A percentile compares a stretch with the other conserved stretches of the same genome.
phyloP scores from a whole-genome alignment of 441 rosid species.

The Melastoma candidum region DNA sequence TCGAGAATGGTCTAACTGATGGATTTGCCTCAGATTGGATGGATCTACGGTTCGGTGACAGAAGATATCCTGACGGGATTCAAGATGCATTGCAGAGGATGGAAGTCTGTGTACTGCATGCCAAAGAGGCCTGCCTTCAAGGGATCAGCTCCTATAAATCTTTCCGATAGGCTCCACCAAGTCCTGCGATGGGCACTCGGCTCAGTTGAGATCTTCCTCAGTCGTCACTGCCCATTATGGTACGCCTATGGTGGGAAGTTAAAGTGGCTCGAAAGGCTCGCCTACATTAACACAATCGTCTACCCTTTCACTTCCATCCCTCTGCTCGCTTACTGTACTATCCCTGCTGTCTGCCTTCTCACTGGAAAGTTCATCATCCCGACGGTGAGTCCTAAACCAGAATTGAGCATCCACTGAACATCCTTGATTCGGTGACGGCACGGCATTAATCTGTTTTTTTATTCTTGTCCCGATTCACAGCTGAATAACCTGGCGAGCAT shows the following conservation, averaged over 20 bases:
- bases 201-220: conserved; percentile 17
- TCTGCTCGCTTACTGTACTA: conserved; percentile 46
- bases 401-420: no score
- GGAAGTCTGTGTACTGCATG: conserved; percentile 20
- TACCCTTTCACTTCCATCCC: conserved; percentile 94
- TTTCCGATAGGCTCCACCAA: conserved; percentile 19
- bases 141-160: conserved; percentile 20
- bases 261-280: conserved; percentile 75
- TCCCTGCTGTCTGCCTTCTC: conserved; percentile 18
- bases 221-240: conserved; percentile 13
- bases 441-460: neutral
- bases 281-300: conserved; percentile 76
- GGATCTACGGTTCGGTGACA: conserved; percentile 18
- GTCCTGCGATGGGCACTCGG: conserved; percentile 22
- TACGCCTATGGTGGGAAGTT: conserved; percentile 34
- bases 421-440: no score
- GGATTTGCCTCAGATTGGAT: conserved; percentile 11
- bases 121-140: conserved; percentile 18
- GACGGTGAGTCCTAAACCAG: conserved; percentile 6
- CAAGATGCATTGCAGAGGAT: conserved; percentile 20
- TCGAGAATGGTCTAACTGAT: neutral
- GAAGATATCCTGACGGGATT: conserved; percentile 19
- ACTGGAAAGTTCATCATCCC: conserved; percentile 17
- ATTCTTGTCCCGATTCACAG: conserved; percentile 2
- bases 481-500: conserved; percentile 17